Conservation (phyloP, 2,329 filamentous ascomycete species). For the Trichophyton simii region DNA sequence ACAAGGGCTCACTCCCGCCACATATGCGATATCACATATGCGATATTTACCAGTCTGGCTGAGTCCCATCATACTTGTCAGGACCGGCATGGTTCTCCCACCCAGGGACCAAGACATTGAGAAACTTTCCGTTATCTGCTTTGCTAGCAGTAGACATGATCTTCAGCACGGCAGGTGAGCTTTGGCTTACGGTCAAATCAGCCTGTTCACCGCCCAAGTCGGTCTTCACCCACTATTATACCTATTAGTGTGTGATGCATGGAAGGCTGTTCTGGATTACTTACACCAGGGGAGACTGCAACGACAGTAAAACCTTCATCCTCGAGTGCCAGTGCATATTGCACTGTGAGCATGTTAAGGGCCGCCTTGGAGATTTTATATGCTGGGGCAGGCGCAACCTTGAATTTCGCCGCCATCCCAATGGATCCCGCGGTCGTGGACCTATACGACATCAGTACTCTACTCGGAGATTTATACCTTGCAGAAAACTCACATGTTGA, state of each 20-base stretch:
- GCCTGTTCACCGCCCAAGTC: constrained; percentile 29
- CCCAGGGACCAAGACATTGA: constrained; percentile 24
- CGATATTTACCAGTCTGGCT: constrained; percentile 15
- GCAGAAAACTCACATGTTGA: constrained; percentile 25
- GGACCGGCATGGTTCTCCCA: constrained; percentile 22
- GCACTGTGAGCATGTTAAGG: constrained; percentile 37
- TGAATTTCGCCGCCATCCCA: constrained; percentile 14
- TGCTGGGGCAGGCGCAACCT: constrained; percentile 20
- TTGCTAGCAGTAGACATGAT: constrained; percentile 35
- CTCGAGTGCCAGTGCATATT: constrained; percentile 19
- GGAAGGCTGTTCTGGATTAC: constrained; percentile 10
- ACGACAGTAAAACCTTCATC: constrained; percentile 34
- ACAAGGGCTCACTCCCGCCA: not conserved
- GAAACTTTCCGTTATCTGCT: constrained; percentile 37
- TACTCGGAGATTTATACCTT: too few relatives aligned
- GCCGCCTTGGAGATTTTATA: constrained; percentile 40
- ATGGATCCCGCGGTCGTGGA: constrained; percentile 33
- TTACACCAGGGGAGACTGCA: constrained; percentile 35
- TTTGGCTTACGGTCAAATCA: constrained; percentile 27
- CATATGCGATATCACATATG: not conserved
- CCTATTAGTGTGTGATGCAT: not conserved
- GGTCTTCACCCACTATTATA: constrained; percentile 31
- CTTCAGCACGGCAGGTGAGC: constrained; percentile 24
- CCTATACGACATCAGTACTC: constrained; percentile 18
- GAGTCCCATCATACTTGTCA: constrained; percentile 20